Conservation (phyloP, 164 flowering plant species). For the Vitis cinerea region DNA sequence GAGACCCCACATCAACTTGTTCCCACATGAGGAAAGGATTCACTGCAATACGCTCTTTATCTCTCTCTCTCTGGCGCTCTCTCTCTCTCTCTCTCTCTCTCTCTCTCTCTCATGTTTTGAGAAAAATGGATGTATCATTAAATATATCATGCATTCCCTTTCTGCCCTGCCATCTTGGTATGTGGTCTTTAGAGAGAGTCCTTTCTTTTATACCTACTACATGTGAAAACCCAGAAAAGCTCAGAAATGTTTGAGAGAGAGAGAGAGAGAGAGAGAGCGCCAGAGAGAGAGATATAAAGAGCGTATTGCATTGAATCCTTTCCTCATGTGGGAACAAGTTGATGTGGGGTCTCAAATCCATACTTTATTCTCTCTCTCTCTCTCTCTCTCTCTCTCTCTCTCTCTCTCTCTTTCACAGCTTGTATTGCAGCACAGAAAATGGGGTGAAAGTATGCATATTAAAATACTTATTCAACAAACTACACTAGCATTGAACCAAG, state of each 20-base stretch:
- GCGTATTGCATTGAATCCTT: not conserved
- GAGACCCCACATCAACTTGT: no score
- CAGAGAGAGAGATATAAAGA: slow-evolving; percentile 6
- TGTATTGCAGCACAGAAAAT: not conserved
- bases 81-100: no score
- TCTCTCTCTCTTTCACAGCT: not conserved
- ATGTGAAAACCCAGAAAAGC: no score
- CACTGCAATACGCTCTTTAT: no score
- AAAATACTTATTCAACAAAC: not conserved
- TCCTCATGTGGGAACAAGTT: slow-evolving; percentile 11
- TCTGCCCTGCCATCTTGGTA: no score
- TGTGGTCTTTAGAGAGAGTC: no score
- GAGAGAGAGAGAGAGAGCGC: not conserved
- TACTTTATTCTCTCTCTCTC: slow-evolving; percentile 5
- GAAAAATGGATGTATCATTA: not conserved
- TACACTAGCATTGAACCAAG: slow-evolving; percentile 8
- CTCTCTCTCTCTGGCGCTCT: no score
- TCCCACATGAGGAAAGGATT: no score
- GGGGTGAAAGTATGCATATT: not conserved
- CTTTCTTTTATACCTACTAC: no score
- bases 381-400: not conserved
- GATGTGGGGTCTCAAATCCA: slow-evolving; percentile 19
- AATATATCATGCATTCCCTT: not conserved
- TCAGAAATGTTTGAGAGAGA: no score
- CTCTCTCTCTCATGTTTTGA: not conserved